These are phyloP conservation scores for Aureobasidium sp. DNA, from an alignment of 2,329 filamentous ascomycete genomes.

Conservation along the genomic window DNA sequence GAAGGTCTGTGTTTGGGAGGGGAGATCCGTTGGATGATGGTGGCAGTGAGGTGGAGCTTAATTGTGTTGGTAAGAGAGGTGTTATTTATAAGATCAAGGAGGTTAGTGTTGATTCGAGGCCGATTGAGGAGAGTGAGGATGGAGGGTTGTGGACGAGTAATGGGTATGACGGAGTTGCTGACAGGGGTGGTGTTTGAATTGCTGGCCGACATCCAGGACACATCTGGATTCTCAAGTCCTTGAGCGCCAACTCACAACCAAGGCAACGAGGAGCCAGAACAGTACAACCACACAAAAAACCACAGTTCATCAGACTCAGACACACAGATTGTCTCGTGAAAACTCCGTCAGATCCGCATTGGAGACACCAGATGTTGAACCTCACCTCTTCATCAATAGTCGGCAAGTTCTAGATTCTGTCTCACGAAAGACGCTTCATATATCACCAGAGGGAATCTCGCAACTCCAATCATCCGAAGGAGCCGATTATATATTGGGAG, in stretches of 20 bases:
- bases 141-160: neutral
- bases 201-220: neutral
- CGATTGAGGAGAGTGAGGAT: neutral
- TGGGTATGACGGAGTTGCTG: neutral
- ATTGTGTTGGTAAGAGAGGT: neutral
- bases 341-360: neutral
- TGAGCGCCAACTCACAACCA: neutral
- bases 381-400: neutral
- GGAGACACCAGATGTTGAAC: neutral
- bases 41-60: conserved; percentile 5
- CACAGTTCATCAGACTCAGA: neutral
- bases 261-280: neutral
- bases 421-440: neutral
- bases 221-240: too few species aligned
- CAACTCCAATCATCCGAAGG: neutral
- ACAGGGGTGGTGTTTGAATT: neutral
- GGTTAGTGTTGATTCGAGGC: neutral
- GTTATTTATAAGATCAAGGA: conserved; percentile 10
- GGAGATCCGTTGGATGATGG: neutral
- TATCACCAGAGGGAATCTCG: neutral
- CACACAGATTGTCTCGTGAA: neutral
- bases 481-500: neutral
- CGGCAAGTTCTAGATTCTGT: neutral
- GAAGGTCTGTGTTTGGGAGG: neutral
- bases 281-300: neutral